A percentile compares a stretch with the other conserved stretches of the same genome.
phyloP scores from a whole-genome alignment of 306 rosid genomes.

The Pterocarpus santalinus region DNA sequence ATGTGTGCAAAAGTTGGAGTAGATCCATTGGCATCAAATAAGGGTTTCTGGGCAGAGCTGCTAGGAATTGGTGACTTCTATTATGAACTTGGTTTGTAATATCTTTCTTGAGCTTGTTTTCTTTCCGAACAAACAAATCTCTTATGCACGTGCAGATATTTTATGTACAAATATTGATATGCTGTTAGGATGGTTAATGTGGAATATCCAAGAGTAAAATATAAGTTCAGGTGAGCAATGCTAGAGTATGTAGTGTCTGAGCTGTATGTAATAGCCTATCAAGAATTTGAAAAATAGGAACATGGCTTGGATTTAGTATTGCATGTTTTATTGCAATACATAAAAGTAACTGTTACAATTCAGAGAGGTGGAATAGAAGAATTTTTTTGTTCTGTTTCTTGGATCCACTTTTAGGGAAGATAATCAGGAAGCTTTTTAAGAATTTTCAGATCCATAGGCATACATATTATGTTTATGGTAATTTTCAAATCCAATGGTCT shows the following conservation, averaged over 20 bases:
- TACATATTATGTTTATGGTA: slow-evolving; percentile 15
- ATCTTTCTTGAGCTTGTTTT: slow-evolving; percentile 44
- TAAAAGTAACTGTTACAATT: background rate
- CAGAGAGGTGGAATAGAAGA: background rate
- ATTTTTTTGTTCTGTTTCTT: background rate
- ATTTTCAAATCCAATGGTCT: background rate
- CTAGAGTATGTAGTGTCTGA: slow-evolving; percentile 25
- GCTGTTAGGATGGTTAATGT: slow-evolving; percentile 12
- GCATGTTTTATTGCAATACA: background rate
- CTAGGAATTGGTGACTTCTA: slow-evolving; percentile 96
- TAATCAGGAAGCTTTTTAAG: slow-evolving; percentile 12
- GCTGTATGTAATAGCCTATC: background rate
- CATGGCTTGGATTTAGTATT: slow-evolving; percentile 16
- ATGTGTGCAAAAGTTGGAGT: slow-evolving; percentile 99
- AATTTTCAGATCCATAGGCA: background rate
- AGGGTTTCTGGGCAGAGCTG: slow-evolving; percentile 99
- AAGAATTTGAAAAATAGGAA: slow-evolving; percentile 12
- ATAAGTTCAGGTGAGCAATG: slow-evolving; percentile 9
- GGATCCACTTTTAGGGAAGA: slow-evolving; percentile 1
- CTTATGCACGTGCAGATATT: background rate
- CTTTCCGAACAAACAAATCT: slow-evolving; percentile 27
- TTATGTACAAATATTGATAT: slow-evolving; percentile 14
- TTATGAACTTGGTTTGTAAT: slow-evolving; percentile 90
- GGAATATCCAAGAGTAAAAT: slow-evolving; percentile 22
- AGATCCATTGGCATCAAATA: slow-evolving; percentile 95